Conservation (phyloP, 805 yeast species). For the Lachancea lanzarotensis region DNA sequence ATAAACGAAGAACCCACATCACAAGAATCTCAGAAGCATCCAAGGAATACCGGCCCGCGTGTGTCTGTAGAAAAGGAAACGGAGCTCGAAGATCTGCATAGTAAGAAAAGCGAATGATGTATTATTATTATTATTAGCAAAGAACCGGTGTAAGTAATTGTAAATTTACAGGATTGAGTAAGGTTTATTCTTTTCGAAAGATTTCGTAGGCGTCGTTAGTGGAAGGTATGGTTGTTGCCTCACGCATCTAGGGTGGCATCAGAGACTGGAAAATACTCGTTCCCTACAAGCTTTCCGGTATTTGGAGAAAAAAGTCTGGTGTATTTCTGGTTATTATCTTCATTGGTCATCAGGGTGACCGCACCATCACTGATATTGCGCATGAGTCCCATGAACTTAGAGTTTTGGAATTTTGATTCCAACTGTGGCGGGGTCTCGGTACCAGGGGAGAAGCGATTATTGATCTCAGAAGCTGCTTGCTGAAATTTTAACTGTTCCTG, state of each 20-base stretch:
- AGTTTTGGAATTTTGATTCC: constrained; percentile 19
- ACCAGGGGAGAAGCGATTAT: constrained; percentile 11
- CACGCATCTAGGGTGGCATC: constrained; percentile 10
- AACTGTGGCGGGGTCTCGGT: constrained; percentile 13
- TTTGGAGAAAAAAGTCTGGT: constrained; percentile 21
- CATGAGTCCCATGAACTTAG: constrained; percentile 29
- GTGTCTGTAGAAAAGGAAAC: constrained; percentile 2
- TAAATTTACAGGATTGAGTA: neutral
- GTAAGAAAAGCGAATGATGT: neutral
- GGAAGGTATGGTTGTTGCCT: neutral
- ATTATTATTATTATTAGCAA: neutral
- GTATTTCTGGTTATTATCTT: constrained; percentile 9
- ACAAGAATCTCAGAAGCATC: neutral
- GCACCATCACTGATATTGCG: constrained; percentile 27
- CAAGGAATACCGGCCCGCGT: neutral
- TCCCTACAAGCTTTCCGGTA: constrained; percentile 25
- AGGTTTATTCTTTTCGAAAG: neutral
- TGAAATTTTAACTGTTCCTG: constrained; percentile 24
- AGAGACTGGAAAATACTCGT: constrained; percentile 22
- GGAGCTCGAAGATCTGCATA: constrained; percentile 2
- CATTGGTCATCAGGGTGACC: constrained; percentile 21
- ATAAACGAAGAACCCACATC: constrained; percentile 26
- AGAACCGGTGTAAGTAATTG: neutral
- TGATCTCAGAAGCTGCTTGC: constrained; percentile 22
- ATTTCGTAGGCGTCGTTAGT: constrained; percentile 3